Evolutionary conservation across 225 moss, liverwort and hornwort genomes (phyloP), one percentile per base, ranked within the genome.

Genomic region (Thuidium tamariscinum): DNA sequence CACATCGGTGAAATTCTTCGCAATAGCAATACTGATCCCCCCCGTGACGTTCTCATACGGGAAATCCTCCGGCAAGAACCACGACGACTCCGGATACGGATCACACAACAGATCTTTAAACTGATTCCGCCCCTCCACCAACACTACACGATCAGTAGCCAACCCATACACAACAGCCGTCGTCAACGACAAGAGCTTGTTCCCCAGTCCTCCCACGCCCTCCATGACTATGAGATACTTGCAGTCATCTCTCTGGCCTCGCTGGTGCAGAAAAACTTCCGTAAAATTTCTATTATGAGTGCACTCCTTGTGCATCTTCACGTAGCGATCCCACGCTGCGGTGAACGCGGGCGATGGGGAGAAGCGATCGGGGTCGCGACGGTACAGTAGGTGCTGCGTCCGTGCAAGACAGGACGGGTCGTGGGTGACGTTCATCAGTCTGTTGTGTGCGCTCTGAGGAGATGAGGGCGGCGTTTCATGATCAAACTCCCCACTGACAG

Each of bases 141-240:
- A 60, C 72, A 96, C 89, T 5, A 95, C 84, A 48, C 95, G 88
- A 78, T 96, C 94, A 8, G 96, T 95, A 12, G 93, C 95, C 4
- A 96, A 65, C 21, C 85, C 95, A 78, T 87, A 96, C 23, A 91
- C 80, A 27, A 95, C 87, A 6, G 95, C 95, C 19, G 95, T 93
- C 7, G 89, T 94, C 77, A 96, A 81, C 11, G 96, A 88, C 87
- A 96, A 48, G 21, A 96, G 90, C 77, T 91, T 94, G 79, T 96
- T 96, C 10, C 96, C 95, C 20, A 94, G 62, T 29, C 96, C 96
- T 11, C 83, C 93, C 7, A 2, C 18, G 4, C 93, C 92, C 57
- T 94, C 95, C 88, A 94, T 54, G 72, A 89, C 83, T 5, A 96
- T 55, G 25, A 96, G 86, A 54, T 96, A 96, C 20, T 84, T 91